Conservation (phyloP, 2,329 filamentous ascomycete species). For the Fusarium armeniacum region DNA sequence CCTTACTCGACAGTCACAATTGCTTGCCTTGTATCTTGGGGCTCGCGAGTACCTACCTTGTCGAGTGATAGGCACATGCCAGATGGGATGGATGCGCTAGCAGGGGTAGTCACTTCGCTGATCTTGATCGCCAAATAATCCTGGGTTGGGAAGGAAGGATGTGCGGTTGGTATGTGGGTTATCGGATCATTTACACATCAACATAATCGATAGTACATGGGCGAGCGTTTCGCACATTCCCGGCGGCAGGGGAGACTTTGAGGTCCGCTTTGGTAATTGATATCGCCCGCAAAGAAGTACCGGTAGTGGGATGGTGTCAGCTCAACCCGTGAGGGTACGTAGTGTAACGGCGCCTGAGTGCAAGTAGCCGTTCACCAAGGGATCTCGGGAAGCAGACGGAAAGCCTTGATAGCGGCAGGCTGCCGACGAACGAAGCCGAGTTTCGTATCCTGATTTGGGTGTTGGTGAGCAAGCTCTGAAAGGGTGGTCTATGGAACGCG, state of each 20-base stretch:
- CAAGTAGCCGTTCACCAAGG: slow-evolving; percentile 28
- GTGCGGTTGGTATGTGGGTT: slow-evolving; percentile 31
- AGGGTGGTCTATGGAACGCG: background rate
- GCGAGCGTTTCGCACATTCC: background rate
- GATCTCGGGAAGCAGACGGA: slow-evolving; percentile 19
- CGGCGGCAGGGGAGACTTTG: slow-evolving; percentile 12
- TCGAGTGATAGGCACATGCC: slow-evolving; percentile 49
- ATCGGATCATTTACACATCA: slow-evolving; percentile 37
- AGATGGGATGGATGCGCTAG: slow-evolving; percentile 48
- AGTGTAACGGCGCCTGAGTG: slow-evolving; percentile 35
- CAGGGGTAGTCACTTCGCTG: slow-evolving; percentile 44
- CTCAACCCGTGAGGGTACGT: slow-evolving; percentile 15
- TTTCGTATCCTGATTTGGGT: slow-evolving; percentile 45
- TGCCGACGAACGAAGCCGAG: slow-evolving; percentile 28
- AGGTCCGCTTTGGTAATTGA: slow-evolving; percentile 6
- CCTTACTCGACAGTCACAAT: slow-evolving; percentile 40
- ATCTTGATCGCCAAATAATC: slow-evolving; percentile 46
- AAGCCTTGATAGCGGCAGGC: slow-evolving; percentile 31
- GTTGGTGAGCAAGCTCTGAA: slow-evolving; percentile 4
- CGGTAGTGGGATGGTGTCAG: slow-evolving; percentile 9
- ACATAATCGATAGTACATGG: slow-evolving; percentile 11
- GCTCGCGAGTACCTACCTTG: slow-evolving; percentile 39
- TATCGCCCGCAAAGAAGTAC: slow-evolving; percentile 15
- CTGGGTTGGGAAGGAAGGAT: slow-evolving; percentile 12
- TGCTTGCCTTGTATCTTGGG: slow-evolving; percentile 45